These are phyloP conservation scores for Guadua angustifolia DNA, from an alignment of 176 grass and related monocot genomes.

Conservation along the genomic window DNA sequence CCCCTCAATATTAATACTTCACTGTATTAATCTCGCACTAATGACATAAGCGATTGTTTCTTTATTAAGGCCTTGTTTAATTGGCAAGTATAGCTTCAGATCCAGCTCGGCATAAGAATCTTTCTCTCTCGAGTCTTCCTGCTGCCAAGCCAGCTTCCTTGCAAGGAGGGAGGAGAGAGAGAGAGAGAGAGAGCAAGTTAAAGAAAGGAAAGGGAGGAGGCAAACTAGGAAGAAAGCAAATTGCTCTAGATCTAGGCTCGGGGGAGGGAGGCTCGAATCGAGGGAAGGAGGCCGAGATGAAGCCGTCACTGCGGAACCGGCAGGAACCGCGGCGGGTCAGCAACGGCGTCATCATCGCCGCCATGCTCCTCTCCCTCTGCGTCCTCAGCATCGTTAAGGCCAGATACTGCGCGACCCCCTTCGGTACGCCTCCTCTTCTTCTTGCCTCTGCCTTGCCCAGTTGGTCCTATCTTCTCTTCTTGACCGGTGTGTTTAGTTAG, in stretches of 20 bases:
- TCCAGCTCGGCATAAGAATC: conserved; percentile 25
- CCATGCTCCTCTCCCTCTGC: conserved; percentile 76
- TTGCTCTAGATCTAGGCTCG: conserved; percentile 43
- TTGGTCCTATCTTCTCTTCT: not conserved
- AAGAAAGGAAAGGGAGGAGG: not conserved
- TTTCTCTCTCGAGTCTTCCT: conserved; percentile 30
- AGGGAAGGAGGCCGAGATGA: conserved; percentile 43
- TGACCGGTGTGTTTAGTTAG: not conserved
- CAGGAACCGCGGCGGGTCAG: conserved; percentile 63
- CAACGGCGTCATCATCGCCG: conserved; percentile 68
- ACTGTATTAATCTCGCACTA: not conserved
- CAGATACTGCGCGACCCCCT: conserved; percentile 65
- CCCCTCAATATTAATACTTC: not conserved
- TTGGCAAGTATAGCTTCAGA: not conserved
- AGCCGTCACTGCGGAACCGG: conserved; percentile 62
- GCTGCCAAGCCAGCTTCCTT: conserved; percentile 21
- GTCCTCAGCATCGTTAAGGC: conserved; percentile 75
- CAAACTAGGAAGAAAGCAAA: not conserved
- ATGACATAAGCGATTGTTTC: not conserved
- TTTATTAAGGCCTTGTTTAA: not conserved
- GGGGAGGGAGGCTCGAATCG: not conserved
- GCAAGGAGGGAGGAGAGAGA: not conserved
- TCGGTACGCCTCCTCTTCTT: conserved; percentile 27
- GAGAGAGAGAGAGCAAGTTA: not conserved
- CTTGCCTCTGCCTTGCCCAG: not conserved